A percentile compares a stretch with the other conserved stretches of the same genome.
These are phyloP conservation scores for Amphicarpaea edgeworthii DNA, from an alignment of 306 rosid genomes.

Conservation along the genomic window DNA sequence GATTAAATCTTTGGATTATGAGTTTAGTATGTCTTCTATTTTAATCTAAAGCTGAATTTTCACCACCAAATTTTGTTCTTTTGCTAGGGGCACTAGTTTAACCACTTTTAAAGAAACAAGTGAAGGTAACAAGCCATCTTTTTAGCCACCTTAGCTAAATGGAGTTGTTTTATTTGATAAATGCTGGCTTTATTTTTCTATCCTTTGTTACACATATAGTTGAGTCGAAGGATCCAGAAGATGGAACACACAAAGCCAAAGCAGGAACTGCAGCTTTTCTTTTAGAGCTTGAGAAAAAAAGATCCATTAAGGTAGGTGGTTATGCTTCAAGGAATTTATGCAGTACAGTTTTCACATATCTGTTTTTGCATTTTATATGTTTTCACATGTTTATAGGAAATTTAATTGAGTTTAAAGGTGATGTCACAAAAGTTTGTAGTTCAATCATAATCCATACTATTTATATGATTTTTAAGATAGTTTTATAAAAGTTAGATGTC, in stretches of 20 bases:
- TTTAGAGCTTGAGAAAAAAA: conserved; percentile 72
- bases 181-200: conserved; percentile 25
- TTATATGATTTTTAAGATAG: too few relatives aligned
- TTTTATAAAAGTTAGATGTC: too few relatives aligned
- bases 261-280: conserved; percentile 87
- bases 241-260: conserved; percentile 53
- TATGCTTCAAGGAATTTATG: conserved; percentile 7
- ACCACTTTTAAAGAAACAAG: conserved; percentile 42
- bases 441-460: too few relatives aligned
- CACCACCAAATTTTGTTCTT: conserved; percentile 25
- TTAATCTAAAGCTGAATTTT: neutral
- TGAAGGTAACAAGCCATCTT: conserved; percentile 48
- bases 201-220: conserved; percentile 43
- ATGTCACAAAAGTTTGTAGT: too few relatives aligned
- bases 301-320: conserved; percentile 78
- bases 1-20: neutral
- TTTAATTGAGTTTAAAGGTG: too few relatives aligned
- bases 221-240: conserved; percentile 56
- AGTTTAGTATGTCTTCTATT: conserved; percentile 4
- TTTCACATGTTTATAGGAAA: neutral
- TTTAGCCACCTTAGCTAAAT: neutral
- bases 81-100: conserved; percentile 51
- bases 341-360: conserved; percentile 21
- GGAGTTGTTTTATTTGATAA: conserved; percentile 7
- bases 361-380: too few relatives aligned